phyloP scores from a whole-genome alignment of 768 basidiomycete species.

The Leccinum obscurum region DNA sequence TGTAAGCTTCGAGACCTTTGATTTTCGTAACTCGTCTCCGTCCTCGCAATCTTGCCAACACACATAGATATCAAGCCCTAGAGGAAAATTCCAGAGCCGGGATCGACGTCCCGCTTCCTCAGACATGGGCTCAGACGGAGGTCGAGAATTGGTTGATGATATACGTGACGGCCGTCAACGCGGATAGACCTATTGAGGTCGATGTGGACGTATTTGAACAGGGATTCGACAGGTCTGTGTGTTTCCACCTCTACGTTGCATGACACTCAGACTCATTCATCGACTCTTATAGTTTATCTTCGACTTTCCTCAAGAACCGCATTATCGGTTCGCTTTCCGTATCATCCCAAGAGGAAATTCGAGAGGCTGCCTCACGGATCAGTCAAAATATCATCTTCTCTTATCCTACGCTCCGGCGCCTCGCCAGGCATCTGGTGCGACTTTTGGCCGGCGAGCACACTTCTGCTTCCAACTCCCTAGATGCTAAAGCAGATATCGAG shows the following conservation, averaged over 20 bases:
- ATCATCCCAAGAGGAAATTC: conserved; percentile 7
- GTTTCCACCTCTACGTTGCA: background rate
- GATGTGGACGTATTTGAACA: conserved; percentile 33
- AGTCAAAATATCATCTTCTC: conserved; percentile 45
- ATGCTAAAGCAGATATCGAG: conserved; percentile 28
- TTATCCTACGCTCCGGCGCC: conserved; percentile 37
- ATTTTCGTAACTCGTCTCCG: background rate
- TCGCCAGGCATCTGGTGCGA: conserved; percentile 32
- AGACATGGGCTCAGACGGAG: conserved; percentile 21
- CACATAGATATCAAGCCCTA: conserved; percentile 30
- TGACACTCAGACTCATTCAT: background rate
- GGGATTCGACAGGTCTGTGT: conserved; percentile 36
- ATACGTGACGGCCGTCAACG: conserved; percentile 23
- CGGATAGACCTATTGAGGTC: conserved; percentile 2
- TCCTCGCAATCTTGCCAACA: background rate
- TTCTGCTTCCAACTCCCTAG: background rate
- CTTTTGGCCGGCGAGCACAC: background rate
- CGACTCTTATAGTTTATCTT: conserved; percentile 32
- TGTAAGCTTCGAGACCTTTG: conserved; percentile 32
- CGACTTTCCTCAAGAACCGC: conserved; percentile 42
- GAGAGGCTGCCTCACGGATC: conserved; percentile 19
- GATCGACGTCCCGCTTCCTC: conserved; percentile 24
- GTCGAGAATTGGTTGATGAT: conserved; percentile 29
- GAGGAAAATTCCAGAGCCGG: conserved; percentile 25
- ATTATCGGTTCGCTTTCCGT: conserved; percentile 35